These are phyloP conservation scores for Amanita thiersii DNA, from an alignment of 768 basidiomycete species.

Conservation along the genomic window DNA sequence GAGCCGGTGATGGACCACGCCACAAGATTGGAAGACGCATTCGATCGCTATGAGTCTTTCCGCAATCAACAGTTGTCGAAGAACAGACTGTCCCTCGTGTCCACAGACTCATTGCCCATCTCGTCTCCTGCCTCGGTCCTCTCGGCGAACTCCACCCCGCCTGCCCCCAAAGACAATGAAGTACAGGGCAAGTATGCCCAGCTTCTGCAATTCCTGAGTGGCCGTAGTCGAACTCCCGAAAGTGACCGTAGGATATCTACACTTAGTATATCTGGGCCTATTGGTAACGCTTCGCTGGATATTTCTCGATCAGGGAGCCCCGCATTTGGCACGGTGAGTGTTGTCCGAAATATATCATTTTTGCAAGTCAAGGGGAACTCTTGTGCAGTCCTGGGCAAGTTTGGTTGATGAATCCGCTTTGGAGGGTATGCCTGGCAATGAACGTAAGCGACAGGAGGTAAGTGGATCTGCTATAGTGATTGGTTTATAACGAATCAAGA, in stretches of 20 bases:
- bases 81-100: conserved; percentile 5
- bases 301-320: conserved; percentile 42
- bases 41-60: conserved; percentile 84
- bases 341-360: conserved; percentile 6
- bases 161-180: conserved; percentile 21
- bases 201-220: conserved; percentile 52
- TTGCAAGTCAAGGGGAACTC: conserved; percentile 6
- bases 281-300: conserved; percentile 27
- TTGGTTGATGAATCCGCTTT: conserved; percentile 80
- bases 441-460: conserved; percentile 87
- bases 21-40: conserved; percentile 69
- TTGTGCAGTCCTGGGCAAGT: conserved; percentile 79
- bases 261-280: conserved; percentile 64
- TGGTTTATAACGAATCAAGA: neutral
- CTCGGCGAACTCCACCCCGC: neutral
- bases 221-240: conserved; percentile 51
- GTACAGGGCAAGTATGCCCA: conserved; percentile 32
- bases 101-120: conserved; percentile 7
- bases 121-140: conserved; percentile 11
- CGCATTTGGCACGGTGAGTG: conserved; percentile 59
- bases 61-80: conserved; percentile 35
- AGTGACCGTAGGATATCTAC: conserved; percentile 30
- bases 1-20: conserved; percentile 28
- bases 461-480: conserved; percentile 6
- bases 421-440: conserved; percentile 67